Percentiles rank a stretch among this genome's conserved stretches.
These are phyloP conservation scores for Clohesyomyces aquaticus DNA, from an alignment of 495 filamentous ascomycete genomes.

Conservation along the genomic window DNA sequence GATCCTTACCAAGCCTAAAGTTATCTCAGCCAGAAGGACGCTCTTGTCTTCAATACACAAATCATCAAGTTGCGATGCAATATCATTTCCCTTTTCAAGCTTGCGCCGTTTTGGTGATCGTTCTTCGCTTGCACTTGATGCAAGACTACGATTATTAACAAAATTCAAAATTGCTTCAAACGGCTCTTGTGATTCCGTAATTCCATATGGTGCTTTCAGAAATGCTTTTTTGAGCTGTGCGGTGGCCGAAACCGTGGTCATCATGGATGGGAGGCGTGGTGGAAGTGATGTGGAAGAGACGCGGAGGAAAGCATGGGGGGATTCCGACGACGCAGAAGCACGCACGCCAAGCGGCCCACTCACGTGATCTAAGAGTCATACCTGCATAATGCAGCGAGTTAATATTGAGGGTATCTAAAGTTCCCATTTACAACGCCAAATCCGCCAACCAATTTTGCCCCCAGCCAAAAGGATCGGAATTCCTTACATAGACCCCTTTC, in stretches of 20 bases:
- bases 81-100: background rate
- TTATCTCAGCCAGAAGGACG: background rate
- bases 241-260: background rate
- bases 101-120: conserved; percentile 7
- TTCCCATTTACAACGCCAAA: no score
- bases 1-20: background rate
- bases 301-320: no score
- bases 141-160: background rate
- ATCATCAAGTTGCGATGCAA: background rate
- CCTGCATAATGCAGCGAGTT: no score
- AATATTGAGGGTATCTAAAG: no score
- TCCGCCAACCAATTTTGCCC: no score
- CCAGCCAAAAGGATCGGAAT: no score
- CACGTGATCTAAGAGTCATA: background rate
- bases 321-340: no score
- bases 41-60: background rate
- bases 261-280: background rate
- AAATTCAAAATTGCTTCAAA: background rate
- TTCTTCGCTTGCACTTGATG: background rate
- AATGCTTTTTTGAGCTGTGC: background rate
- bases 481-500: no score
- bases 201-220: background rate
- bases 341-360: background rate
- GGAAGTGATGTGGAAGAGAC: background rate
- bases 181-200: background rate